phyloP scores from a whole-genome alignment of 768 basidiomycete species.

The Amanita polypyramis region DNA sequence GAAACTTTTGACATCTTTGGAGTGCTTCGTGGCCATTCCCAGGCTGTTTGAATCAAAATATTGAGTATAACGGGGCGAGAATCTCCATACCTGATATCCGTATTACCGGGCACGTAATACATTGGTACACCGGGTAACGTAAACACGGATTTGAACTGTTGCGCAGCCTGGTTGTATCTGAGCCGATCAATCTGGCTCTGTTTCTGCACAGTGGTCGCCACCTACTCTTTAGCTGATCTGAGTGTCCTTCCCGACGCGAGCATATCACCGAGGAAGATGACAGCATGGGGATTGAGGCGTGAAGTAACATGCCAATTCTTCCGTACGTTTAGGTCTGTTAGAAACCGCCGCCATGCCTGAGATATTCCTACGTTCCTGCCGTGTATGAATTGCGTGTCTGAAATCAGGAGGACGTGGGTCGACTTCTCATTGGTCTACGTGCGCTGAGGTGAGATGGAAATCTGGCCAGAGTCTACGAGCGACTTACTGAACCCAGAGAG shows the following conservation, averaged over 20 bases:
- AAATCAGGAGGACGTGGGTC: slow-evolving; percentile 4
- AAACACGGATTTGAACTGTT: slow-evolving; percentile 57
- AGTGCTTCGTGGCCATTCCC: slow-evolving; percentile 40
- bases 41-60: slow-evolving; percentile 27
- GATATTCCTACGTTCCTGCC: slow-evolving; percentile 22
- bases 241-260: slow-evolving; percentile 52
- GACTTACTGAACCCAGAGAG: slow-evolving; percentile 18
- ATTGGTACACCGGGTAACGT: slow-evolving; percentile 27
- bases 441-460: neutral
- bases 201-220: neutral
- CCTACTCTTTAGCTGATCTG: slow-evolving; percentile 33
- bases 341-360: slow-evolving; percentile 27
- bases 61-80: neutral
- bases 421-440: neutral
- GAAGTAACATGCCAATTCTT: slow-evolving; percentile 62
- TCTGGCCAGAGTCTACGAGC: slow-evolving; percentile 1
- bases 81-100: slow-evolving; percentile 54
- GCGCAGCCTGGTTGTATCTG: slow-evolving; percentile 53
- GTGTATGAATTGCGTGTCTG: slow-evolving; percentile 8
- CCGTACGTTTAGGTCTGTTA: slow-evolving; percentile 49
- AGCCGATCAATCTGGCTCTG: neutral
- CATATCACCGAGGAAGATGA: slow-evolving; percentile 76
- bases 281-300: slow-evolving; percentile 45
- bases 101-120: slow-evolving; percentile 72
- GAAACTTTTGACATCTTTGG: slow-evolving; percentile 42